Evolutionary conservation across 2,329 filamentous ascomycete species (phyloP), one percentile per base, ranked within the genome.

Genomic region (Trichoderma polysporum): DNA sequence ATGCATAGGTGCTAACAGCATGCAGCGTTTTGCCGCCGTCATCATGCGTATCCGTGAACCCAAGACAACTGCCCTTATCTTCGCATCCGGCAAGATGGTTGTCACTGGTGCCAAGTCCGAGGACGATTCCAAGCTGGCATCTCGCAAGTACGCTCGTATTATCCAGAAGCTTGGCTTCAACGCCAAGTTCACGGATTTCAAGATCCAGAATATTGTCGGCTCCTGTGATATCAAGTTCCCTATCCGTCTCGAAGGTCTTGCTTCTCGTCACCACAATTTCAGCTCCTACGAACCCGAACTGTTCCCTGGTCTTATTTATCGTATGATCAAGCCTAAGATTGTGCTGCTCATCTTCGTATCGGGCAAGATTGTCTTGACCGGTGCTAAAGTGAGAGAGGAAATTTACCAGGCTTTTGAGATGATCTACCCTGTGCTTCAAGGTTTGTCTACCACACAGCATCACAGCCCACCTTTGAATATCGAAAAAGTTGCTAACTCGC

Each of bases 321-420:
- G 95, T 79, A 99, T 99, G 95, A 97, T 98, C 86, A 98, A 98
- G 86, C 95, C 95, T 22, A 98, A 98, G 89, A 97, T 98, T 73
- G 94, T 98, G 63, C 89, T 98, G 29, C 84, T 98, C 77, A 97
- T 99, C 80, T 98, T 98, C 83, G 94, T 98, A 75, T 95, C 91
- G 76, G 95, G 94, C 76, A 98, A 98, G 87, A 98, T 98, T 70
- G 95, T 98, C 75, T 86, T 98, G 77, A 98, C 95, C 49, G 95
- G 95, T 76, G 95, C 95, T 72, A 98, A 99, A 79, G 94, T 98
- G 71, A 91, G 95, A 74, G 95, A 99, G 81, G 95, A 98, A 83
- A 98, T 99, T 73, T 97, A 97, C 77, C 92, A 95, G 79, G 93
- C 93, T 54, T 97, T 97, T 77, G 93, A 97, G 83, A 91, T 96